A percentile compares a stretch with the other conserved stretches of the same genome.
Conservation (phyloP, 2,329 filamentous ascomycete genomes). For the Trichoderma afroharzianum region DNA sequence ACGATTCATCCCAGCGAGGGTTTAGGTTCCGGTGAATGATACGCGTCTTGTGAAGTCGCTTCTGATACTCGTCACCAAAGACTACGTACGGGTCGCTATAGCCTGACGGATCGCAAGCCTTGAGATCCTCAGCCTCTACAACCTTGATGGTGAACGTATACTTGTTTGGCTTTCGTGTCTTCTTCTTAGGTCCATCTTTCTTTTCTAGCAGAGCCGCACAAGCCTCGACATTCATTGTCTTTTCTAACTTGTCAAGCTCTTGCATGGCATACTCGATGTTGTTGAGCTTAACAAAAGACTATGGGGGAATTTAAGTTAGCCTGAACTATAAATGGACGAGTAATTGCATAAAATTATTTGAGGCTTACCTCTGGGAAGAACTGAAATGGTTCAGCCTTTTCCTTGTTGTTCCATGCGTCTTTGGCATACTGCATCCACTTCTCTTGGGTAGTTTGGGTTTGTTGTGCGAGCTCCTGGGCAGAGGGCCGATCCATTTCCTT, state of each 20-base stretch:
- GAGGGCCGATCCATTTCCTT: conserved; percentile 92
- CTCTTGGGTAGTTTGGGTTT: conserved; percentile 79
- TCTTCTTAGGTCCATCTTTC: conserved; percentile 66
- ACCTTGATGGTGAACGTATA: conserved; percentile 99
- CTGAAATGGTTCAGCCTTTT: conserved; percentile 93
- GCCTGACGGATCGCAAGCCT: conserved; percentile 94
- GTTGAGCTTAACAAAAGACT: conserved; percentile 97
- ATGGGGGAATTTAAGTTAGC: not conserved
- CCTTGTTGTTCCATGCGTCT: conserved; percentile 86
- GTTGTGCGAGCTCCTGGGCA: conserved; percentile 77
- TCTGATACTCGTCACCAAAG: conserved; percentile 94
- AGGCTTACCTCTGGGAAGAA: conserved; percentile 80
- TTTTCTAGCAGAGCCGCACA: conserved; percentile 79
- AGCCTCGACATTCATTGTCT: conserved; percentile 83
- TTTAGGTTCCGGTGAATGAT: conserved; percentile 88
- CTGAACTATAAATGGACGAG: not conserved
- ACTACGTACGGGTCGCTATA: conserved; percentile 96
- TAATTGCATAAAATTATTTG: not conserved
- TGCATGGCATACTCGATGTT: conserved; percentile 94
- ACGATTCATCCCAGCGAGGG: conserved; percentile 94
- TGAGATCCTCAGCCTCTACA: conserved; percentile 94
- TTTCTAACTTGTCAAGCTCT: conserved; percentile 86
- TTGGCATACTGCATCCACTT: conserved; percentile 91
- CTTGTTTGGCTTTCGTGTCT: conserved; percentile 67
- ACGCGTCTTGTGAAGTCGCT: conserved; percentile 89